A percentile compares a stretch with the other conserved stretches of the same genome.
phyloP scores from a whole-genome alignment of 2,329 filamentous ascomycete species.

The Exophiala calicioides region DNA sequence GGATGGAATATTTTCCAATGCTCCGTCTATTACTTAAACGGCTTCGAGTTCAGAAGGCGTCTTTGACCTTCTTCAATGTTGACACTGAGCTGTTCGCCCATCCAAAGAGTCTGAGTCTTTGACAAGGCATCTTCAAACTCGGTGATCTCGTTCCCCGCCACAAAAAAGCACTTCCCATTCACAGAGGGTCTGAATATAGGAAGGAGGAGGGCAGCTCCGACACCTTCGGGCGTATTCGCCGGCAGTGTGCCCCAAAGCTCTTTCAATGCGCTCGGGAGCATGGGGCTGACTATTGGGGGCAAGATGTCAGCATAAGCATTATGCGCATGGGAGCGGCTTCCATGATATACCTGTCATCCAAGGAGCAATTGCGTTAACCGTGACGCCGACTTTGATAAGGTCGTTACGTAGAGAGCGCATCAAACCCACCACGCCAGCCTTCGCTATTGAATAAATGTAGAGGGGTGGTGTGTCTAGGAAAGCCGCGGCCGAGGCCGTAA shows the following conservation, averaged over 20 bases:
- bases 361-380: conserved; percentile 24
- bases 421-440: conserved; percentile 33
- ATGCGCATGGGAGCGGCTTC: background rate
- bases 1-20: background rate
- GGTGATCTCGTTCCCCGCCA: conserved; percentile 31
- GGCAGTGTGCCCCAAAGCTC: conserved; percentile 31
- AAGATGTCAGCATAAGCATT: too few species aligned
- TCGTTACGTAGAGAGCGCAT: conserved; percentile 30
- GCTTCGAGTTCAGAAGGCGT: background rate
- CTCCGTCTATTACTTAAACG: background rate
- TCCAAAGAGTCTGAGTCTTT: conserved; percentile 30
- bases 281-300: conserved; percentile 3
- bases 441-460: conserved; percentile 20
- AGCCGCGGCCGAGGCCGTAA: conserved; percentile 12
- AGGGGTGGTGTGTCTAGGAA: conserved; percentile 14
- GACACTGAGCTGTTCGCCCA: conserved; percentile 38
- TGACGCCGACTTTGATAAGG: conserved; percentile 15
- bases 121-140: conserved; percentile 33
- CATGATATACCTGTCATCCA: conserved; percentile 25
- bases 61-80: conserved; percentile 12
- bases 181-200: conserved; percentile 28
- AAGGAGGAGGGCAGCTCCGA: conserved; percentile 27
- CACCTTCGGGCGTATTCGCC: conserved; percentile 30
- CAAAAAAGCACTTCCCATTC: conserved; percentile 33
- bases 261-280: conserved; percentile 22